Percentiles rank a stretch among this genome's conserved stretches.
Evolutionary conservation across 495 filamentous ascomycete genomes (phyloP).

Genomic region (Usnea hakonensis): DNA sequence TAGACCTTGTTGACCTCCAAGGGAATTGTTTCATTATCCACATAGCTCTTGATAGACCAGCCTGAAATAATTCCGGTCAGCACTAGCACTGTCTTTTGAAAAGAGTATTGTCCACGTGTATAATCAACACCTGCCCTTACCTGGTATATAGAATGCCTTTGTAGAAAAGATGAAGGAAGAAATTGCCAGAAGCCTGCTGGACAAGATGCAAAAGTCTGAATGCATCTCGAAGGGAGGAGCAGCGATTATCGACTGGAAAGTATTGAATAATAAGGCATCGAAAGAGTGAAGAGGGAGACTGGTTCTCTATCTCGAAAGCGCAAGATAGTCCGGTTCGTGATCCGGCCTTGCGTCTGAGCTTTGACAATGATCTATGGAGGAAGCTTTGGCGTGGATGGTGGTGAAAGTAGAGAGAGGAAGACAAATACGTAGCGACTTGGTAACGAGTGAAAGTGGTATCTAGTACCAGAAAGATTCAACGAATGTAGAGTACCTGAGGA

Average conservation of each 20-base stretch:
- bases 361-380: slow-evolving; percentile 7
- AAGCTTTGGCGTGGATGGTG: slow-evolving; percentile 8
- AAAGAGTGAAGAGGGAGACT: background rate
- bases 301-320: background rate
- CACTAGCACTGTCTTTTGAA: background rate
- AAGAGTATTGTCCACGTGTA: background rate
- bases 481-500: slow-evolving; percentile 17
- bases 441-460: slow-evolving; percentile 57
- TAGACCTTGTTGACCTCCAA: slow-evolving; percentile 94
- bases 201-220: slow-evolving; percentile 28
- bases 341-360: background rate
- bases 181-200: slow-evolving; percentile 28
- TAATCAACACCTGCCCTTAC: slow-evolving; percentile 36
- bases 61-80: slow-evolving; percentile 38
- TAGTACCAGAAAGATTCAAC: slow-evolving; percentile 37
- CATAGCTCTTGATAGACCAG: slow-evolving; percentile 74
- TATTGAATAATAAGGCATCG: background rate
- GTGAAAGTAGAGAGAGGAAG: background rate
- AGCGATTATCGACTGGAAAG: slow-evolving; percentile 4
- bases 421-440: slow-evolving; percentile 9
- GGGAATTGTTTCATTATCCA: slow-evolving; percentile 70
- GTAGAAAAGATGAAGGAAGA: slow-evolving; percentile 26
- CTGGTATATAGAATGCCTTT: slow-evolving; percentile 72
- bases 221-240: slow-evolving; percentile 21
- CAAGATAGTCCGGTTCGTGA: background rate